These are phyloP conservation scores for Trichoderma pleuroti DNA, from an alignment of 2,329 filamentous ascomycete species.

Conservation along the genomic window DNA sequence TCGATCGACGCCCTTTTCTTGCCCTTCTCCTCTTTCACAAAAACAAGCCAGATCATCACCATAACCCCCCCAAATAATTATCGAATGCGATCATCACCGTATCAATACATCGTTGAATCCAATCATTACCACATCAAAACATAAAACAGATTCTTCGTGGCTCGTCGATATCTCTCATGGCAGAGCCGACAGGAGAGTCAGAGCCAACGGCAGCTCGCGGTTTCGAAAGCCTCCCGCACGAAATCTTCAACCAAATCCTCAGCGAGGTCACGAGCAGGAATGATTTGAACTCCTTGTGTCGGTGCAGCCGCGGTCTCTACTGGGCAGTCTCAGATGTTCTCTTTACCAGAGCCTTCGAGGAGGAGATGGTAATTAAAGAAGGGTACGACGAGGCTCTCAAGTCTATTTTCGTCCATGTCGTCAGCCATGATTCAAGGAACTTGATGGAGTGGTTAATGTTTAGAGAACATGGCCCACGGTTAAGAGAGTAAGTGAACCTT, in stretches of 20 bases:
- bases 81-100: no score
- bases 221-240: background rate
- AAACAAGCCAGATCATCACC: background rate
- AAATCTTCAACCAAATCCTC: background rate
- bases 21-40: background rate
- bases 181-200: background rate
- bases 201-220: background rate
- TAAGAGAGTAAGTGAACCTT: slow-evolving; percentile 8
- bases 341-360: background rate
- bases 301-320: background rate
- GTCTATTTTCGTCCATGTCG: background rate
- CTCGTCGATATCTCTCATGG: background rate
- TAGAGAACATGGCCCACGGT: background rate
- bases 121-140: background rate
- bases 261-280: background rate
- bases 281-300: slow-evolving; percentile 4
- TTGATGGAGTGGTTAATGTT: slow-evolving; percentile 10
- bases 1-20: background rate
- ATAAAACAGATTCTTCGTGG: background rate
- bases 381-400: background rate
- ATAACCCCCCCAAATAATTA: no score
- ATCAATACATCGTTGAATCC: no score
- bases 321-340: background rate
- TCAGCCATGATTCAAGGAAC: slow-evolving; percentile 5
- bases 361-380: background rate